These are phyloP conservation scores for Cryomyces minteri DNA, from an alignment of 495 filamentous ascomycete genomes.

Conservation along the genomic window DNA sequence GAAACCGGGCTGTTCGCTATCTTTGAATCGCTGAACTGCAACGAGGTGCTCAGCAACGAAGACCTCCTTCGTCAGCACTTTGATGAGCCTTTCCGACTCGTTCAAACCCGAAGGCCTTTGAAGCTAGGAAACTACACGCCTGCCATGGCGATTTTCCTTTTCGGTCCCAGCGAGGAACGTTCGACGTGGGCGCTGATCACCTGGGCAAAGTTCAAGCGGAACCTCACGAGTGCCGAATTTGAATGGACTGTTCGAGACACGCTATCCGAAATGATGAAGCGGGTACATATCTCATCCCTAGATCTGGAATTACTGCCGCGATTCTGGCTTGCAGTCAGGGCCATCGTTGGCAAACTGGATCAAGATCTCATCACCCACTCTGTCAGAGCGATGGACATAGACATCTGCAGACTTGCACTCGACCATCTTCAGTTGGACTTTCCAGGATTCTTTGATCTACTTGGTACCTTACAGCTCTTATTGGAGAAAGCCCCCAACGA, in stretches of 20 bases:
- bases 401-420: slow-evolving; percentile 56
- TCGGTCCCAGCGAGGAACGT: slow-evolving; percentile 36
- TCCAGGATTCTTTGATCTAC: slow-evolving; percentile 36
- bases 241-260: slow-evolving; percentile 63
- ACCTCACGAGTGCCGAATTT: slow-evolving; percentile 49
- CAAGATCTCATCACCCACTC: slow-evolving; percentile 60
- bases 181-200: slow-evolving; percentile 47
- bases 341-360: slow-evolving; percentile 50
- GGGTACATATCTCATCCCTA: slow-evolving; percentile 19
- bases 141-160: slow-evolving; percentile 64
- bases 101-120: slow-evolving; percentile 52
- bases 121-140: slow-evolving; percentile 55
- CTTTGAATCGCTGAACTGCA: slow-evolving; percentile 45
- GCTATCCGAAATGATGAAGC: slow-evolving; percentile 26
- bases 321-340: slow-evolving; percentile 57
- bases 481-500: slow-evolving; percentile 54
- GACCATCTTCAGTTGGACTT: slow-evolving; percentile 50
- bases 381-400: slow-evolving; percentile 59
- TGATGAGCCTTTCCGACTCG: slow-evolving; percentile 55
- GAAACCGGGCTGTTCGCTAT: slow-evolving; percentile 34
- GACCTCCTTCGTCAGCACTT: slow-evolving; percentile 39
- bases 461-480: slow-evolving; percentile 46
- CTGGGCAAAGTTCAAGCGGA: slow-evolving; percentile 39
- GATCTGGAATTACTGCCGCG: slow-evolving; percentile 34
- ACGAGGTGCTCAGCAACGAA: slow-evolving; percentile 35